Conservation (phyloP, 164 flowering plant species). For the Vitis riparia region DNA sequence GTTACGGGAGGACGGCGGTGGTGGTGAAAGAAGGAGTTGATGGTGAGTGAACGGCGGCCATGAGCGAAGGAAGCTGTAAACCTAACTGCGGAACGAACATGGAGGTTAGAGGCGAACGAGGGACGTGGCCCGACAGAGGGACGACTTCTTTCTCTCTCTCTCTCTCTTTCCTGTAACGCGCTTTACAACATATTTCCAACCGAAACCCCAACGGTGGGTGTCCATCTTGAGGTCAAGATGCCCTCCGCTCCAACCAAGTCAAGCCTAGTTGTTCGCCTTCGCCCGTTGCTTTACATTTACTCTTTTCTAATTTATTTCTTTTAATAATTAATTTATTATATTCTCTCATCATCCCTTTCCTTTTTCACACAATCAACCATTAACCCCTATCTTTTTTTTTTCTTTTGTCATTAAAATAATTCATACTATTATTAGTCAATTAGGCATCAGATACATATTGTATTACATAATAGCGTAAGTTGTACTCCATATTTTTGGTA, state of each 20-base stretch:
- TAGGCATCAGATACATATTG: too few relatives aligned
- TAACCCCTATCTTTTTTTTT: too few relatives aligned
- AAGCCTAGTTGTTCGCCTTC: too few relatives aligned
- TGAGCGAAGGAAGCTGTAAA: background rate
- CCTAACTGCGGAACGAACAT: background rate
- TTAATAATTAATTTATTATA: background rate
- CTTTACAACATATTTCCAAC: slow-evolving; percentile 17
- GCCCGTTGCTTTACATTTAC: background rate
- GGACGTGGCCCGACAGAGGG: background rate
- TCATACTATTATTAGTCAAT: too few relatives aligned
- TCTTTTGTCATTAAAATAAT: too few relatives aligned
- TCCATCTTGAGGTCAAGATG: slow-evolving; percentile 14
- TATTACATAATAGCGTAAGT: too few relatives aligned
- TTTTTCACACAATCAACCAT: background rate
- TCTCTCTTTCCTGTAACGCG: slow-evolving; percentile 10
- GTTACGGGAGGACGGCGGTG: background rate
- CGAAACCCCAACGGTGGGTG: slow-evolving; percentile 4
- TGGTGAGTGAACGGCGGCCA: too few relatives aligned
- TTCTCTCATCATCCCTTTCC: too few relatives aligned
- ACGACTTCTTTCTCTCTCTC: background rate
- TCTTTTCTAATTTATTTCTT: background rate
- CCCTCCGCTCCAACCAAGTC: background rate
- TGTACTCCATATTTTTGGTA: too few relatives aligned
- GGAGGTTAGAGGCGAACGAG: background rate
- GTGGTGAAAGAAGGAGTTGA: background rate